Evolutionary conservation across 805 yeast genomes (phyloP), one percentile per base, ranked within the genome.

Genomic region (Yarrowia sp.): DNA sequence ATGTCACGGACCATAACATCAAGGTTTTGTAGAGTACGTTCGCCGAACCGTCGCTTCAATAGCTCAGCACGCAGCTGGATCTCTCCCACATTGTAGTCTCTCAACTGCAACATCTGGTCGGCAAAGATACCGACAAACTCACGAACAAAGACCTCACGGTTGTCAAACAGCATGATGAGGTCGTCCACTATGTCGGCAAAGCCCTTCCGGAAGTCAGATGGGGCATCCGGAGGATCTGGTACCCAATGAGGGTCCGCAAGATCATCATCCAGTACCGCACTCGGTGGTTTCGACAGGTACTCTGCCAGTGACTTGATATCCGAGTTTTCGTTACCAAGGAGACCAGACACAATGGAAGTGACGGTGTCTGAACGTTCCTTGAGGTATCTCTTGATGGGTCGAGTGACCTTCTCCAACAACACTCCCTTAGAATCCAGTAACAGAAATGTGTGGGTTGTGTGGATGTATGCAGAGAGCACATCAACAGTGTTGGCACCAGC

Each of bases 171-270:
- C 1, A 92, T 84, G 2, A 89, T 80, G 33, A 91, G 77, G 0
- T 90, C 83, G 67, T 86, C 91, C 22, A 91, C 85, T 5, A 86
- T 82, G 70, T 90, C 96, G 44, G 83, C 82, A 3, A 67, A 58
- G 11, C 80, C 81, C 66, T 84, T 83, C 49, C 83, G 81, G 76
- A 89, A 91, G 73, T 90, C 96, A 0, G 92, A 90, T n/a, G 92
- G 81, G 0, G 97, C 96, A 76, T 91, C 97, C 16, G 89, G 81
- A 0, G 97, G 97, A 69, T 90, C 96, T 0, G 97, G 97, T 9
- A 74, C 73, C 97, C 97, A 90, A 52, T 82, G 77, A 2, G 85
- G 70, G 68, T 82, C 85, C 11, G 77, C 68, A 56, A 78, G 71
- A 41, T 81, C 84, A 46, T 82, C 84, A 6, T 66, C 68, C 14